Conservation (phyloP, 1,139 yeast species). For the Geotrichum australiense region DNA sequence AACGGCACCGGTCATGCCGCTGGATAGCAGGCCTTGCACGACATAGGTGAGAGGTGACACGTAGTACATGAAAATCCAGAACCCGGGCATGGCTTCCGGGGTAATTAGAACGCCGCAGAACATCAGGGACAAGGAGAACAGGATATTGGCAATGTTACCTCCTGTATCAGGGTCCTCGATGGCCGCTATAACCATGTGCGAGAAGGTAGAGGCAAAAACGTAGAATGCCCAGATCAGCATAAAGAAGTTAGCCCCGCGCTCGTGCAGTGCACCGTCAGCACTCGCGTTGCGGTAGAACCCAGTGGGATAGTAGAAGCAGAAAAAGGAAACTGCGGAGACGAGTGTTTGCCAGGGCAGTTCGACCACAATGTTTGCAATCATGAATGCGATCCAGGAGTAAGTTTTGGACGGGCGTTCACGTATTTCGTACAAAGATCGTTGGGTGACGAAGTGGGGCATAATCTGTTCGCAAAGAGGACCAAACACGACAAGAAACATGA, state of each 20-base stretch:
- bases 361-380: conserved; percentile 57
- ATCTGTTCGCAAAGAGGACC: conserved; percentile 64
- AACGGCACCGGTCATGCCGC: conserved; percentile 48
- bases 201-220: conserved; percentile 57
- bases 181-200: conserved; percentile 57
- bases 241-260: conserved; percentile 67
- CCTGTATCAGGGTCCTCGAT: conserved; percentile 65
- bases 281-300: conserved; percentile 41
- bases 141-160: conserved; percentile 55
- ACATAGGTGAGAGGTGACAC: conserved; percentile 64
- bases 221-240: conserved; percentile 49
- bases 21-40: conserved; percentile 50
- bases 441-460: conserved; percentile 52
- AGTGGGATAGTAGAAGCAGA: conserved; percentile 77
- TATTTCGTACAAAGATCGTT: conserved; percentile 78
- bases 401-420: conserved; percentile 77
- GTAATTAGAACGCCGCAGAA: conserved; percentile 81
- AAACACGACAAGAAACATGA: conserved; percentile 60
- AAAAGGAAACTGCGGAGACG: conserved; percentile 51
- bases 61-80: conserved; percentile 66
- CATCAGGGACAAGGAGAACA: conserved; percentile 60
- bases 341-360: conserved; percentile 73
- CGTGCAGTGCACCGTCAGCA: conserved; percentile 43
- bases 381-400: conserved; percentile 55
- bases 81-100: conserved; percentile 52